Percentiles rank a stretch among this genome's conserved stretches.
Evolutionary conservation across 345 rosid species (phyloP).

Genomic region (Garcia nutans): DNA sequence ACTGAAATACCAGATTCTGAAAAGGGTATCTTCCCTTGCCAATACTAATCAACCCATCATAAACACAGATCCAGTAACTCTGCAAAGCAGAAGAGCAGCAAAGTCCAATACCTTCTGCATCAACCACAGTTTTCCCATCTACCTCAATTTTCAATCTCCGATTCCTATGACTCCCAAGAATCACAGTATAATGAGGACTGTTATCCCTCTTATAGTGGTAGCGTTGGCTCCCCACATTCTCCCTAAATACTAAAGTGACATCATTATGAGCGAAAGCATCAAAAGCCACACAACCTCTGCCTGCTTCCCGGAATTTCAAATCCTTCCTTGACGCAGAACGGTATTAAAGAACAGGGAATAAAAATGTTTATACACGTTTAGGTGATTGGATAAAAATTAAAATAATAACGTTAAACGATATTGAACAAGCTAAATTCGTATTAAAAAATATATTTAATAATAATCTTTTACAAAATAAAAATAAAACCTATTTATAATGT

Average conservation of each 20-base stretch:
- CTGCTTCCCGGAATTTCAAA: slow-evolving; percentile 82
- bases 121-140: slow-evolving; percentile 80
- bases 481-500: too few species aligned
- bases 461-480: too few species aligned
- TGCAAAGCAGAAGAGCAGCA: slow-evolving; percentile 80
- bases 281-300: slow-evolving; percentile 93
- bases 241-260: slow-evolving; percentile 92
- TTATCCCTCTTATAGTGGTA: slow-evolving; percentile 92
- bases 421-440: too few species aligned
- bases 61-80: slow-evolving; percentile 93
- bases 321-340: too few species aligned
- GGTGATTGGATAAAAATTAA: too few species aligned
- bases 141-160: slow-evolving; percentile 87
- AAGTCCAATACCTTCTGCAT: slow-evolving; percentile 67
- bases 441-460: too few species aligned
- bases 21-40: slow-evolving; percentile 96
- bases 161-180: slow-evolving; percentile 91
- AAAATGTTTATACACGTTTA: too few species aligned
- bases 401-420: too few species aligned
- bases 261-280: slow-evolving; percentile 96
- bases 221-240: slow-evolving; percentile 87
- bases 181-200: slow-evolving; percentile 90
- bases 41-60: slow-evolving; percentile 82
- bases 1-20: slow-evolving; percentile 84
- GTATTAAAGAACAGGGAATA: too few species aligned